Evolutionary conservation across 352 stramenopile species (phyloP).

Genomic region (Globisporangium middletonii): DNA sequence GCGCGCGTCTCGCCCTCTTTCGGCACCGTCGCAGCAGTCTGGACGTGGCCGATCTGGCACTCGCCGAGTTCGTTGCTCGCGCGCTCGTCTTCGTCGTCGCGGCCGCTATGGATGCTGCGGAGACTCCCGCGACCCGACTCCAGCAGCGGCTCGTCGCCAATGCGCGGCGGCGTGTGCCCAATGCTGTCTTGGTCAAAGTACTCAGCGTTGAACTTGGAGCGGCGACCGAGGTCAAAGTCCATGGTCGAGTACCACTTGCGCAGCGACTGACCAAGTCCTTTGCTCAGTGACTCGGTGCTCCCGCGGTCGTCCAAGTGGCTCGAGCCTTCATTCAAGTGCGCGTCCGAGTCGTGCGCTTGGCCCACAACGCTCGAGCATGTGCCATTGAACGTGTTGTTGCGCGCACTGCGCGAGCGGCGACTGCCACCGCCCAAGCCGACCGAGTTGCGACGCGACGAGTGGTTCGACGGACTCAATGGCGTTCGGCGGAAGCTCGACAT

Average conservation of each 20-base stretch:
- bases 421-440: neutral
- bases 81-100: conserved; percentile 25
- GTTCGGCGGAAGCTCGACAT: conserved; percentile 49
- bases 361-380: conserved; percentile 3
- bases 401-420: neutral
- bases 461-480: conserved; percentile 32
- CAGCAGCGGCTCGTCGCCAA: conserved; percentile 46
- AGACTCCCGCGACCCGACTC: conserved; percentile 46
- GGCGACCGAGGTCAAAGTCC: conserved; percentile 64
- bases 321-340: conserved; percentile 2
- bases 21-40: conserved; percentile 76
- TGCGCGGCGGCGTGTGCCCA: conserved; percentile 19
- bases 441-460: conserved; percentile 14
- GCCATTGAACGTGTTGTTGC: conserved; percentile 9
- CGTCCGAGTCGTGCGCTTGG: conserved; percentile 4
- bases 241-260: conserved; percentile 72
- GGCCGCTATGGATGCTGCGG: conserved; percentile 23
- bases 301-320: conserved; percentile 10
- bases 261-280: conserved; percentile 50
- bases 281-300: conserved; percentile 46
- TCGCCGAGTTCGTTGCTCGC: conserved; percentile 52
- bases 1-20: conserved; percentile 72
- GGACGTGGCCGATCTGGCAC: conserved; percentile 77
- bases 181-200: conserved; percentile 58
- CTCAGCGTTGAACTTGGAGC: conserved; percentile 73